Base-by-base conservation (phyloP, 2,329 filamentous ascomycete species). In the Aspergillus sp. region DNA sequence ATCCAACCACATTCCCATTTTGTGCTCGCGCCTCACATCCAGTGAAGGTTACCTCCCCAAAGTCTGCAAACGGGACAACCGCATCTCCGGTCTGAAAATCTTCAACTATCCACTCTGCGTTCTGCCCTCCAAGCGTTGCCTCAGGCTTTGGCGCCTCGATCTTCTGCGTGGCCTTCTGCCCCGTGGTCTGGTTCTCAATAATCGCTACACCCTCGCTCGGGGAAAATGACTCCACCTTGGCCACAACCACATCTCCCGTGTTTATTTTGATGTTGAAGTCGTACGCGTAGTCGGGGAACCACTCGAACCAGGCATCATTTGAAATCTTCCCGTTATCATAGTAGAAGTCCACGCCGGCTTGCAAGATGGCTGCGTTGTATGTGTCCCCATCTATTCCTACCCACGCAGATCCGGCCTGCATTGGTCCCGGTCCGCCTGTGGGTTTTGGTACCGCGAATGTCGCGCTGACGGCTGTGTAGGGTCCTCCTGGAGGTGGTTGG, bases 51-150 rank as follows among this genome's bases (percentile, higher is more conserved):
- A 83, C 74, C 5, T 68, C 74, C 13, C 76, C 76, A 58, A 83
- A 83, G 64, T 82, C 66, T 32, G 75, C 78, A 52, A 83, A 73
- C 0, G 74, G 64, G 4, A 83, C 78, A 51, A 79, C 73, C 2
- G 64, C 59, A 39, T 62, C 60, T 39, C 72, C 70, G 3, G 68
- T 62, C 58, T 77, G 70, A 61, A 81, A 83, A 56, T 83, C 81
- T 72, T 86, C 84, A 13, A 86, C 83, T 62, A 87, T 86, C 83
- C 84, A 87, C 66, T 87, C 84, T 11, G 83, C 84, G 59, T 85
- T 85, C 64, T 80, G 79, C 64, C 83, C 76, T 64, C 79, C 82
- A 13, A 86, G 77, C 4, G 69, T 73, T n/a, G 67, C 63, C 5
- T 69, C 66, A 3, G 69, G 69, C 1, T 68, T 69, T 49, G 82